phyloP scores from a whole-genome alignment of 2,329 filamentous ascomycete species.

The Biscogniauxia mediterranea region DNA sequence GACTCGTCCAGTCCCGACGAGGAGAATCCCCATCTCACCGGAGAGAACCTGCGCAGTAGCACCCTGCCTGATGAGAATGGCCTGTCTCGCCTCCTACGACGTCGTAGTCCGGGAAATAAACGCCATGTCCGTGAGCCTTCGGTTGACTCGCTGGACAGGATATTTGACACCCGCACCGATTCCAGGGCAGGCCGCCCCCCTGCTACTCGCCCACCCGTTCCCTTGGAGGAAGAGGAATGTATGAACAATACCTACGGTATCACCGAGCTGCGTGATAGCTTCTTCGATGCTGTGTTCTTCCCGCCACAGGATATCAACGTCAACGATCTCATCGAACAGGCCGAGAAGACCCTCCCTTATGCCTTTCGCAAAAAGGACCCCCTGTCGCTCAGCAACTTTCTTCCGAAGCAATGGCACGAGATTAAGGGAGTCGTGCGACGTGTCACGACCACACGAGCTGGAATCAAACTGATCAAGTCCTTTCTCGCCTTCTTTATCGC shows the following conservation, averaged over 20 bases:
- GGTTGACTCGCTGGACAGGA: slow-evolving; percentile 28
- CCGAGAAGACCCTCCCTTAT: slow-evolving; percentile 44
- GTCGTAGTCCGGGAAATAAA: slow-evolving; percentile 14
- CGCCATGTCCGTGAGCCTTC: slow-evolving; percentile 22
- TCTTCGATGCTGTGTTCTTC: slow-evolving; percentile 49
- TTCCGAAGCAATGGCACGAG: slow-evolving; percentile 48
- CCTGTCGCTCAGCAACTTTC: slow-evolving; percentile 44
- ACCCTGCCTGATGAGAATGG: slow-evolving; percentile 1
- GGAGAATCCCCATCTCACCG: not conserved
- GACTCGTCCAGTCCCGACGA: slow-evolving; percentile 1
- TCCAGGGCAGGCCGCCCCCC: slow-evolving; percentile 10
- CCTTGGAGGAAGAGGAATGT: slow-evolving; percentile 25
- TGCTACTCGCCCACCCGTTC: slow-evolving; percentile 15
- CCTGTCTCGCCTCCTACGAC: slow-evolving; percentile 23
- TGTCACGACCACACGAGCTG: slow-evolving; percentile 48
- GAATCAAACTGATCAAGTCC: slow-evolving; percentile 51
- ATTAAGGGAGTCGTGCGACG: slow-evolving; percentile 39
- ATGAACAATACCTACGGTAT: slow-evolving; percentile 44
- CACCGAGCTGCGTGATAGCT: slow-evolving; percentile 44
- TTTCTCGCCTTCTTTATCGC: slow-evolving; percentile 57
- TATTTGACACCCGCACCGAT: slow-evolving; percentile 28
- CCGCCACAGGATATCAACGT: slow-evolving; percentile 39
- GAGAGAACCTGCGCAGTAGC: not conserved
- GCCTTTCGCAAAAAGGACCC: slow-evolving; percentile 47
- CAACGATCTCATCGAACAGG: slow-evolving; percentile 40